Percentiles rank a stretch among this genome's conserved stretches.
Evolutionary conservation across 2,329 filamentous ascomycete genomes (phyloP).

Genomic region (Ophiosphaerella korrae): DNA sequence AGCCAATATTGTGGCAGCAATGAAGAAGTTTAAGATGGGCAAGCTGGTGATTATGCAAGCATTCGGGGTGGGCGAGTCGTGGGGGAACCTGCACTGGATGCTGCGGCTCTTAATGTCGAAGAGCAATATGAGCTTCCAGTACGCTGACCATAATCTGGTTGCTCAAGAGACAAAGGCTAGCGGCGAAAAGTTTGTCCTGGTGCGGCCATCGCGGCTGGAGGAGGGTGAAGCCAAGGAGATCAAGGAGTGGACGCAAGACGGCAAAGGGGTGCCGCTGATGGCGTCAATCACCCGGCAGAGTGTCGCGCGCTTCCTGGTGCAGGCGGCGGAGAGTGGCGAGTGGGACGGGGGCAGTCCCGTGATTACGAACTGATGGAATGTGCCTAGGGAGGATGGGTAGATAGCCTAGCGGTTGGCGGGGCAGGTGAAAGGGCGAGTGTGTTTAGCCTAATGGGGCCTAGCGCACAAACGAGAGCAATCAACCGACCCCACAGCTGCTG

Average conservation of each 20-base stretch:
- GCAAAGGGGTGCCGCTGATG: constrained; percentile 51
- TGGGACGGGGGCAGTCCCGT: constrained; percentile 56
- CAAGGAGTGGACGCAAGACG: constrained; percentile 51
- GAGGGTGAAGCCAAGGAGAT: constrained; percentile 47
- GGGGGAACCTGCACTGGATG: constrained; percentile 48
- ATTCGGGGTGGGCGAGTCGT: constrained; percentile 57
- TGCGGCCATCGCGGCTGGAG: constrained; percentile 52
- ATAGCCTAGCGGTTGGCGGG: no score
- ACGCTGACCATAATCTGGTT: constrained; percentile 56
- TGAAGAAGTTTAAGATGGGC: constrained; percentile 43
- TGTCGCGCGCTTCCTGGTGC: constrained; percentile 55
- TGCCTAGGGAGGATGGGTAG: background rate
- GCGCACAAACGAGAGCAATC: no score
- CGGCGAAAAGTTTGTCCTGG: constrained; percentile 52
- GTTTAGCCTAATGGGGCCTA: no score
- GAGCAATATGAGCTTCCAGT: constrained; percentile 54
- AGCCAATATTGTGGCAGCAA: constrained; percentile 44
- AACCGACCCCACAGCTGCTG: background rate
- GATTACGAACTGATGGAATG: constrained; percentile 46
- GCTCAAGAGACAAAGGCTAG: constrained; percentile 49
- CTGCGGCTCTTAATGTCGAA: constrained; percentile 54
- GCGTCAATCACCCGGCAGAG: constrained; percentile 45
- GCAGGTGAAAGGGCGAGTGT: no score
- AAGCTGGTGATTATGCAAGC: constrained; percentile 59
- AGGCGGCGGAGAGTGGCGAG: constrained; percentile 48